Base-by-base conservation (phyloP, 148 eudicot species). In the Heliamphora exappendiculata region DNA sequence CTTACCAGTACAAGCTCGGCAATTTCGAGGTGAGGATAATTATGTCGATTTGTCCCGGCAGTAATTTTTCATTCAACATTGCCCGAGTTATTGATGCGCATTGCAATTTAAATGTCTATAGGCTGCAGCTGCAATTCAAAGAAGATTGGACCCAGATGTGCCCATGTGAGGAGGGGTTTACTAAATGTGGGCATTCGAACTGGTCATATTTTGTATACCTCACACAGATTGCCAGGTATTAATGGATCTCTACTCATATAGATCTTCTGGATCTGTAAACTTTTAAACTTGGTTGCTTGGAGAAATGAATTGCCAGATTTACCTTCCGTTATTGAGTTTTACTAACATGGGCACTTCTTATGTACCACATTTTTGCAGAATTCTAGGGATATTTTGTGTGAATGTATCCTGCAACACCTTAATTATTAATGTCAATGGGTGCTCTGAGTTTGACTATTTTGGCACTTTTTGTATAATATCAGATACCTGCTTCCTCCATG, bases 111-210 rank as follows among this genome's bases (percentile, higher is more conserved):
- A 45, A 60, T 11, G n/a, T 77, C 44, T 78, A 39, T 69, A 92
- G 98, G 98, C 98, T 29, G 98, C 93, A 20, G 90, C 97, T 80
- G 97, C 93, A 84, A 94, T 94, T 74, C 98, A 93, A 77, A 89
- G 84, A 75, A 87, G 86, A 64, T 83, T 93, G 90, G 98, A 93
- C 75, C 98, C 97, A 17, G 97, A 89, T 82, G 82, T 87, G 82
- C 80, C 92, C 42, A 91, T 86, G 92, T 93, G 76, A 85, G 63
- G 60, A 39, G 65, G 41, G 44, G 74, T n/a, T 22, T 51, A 31
- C 22, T n/a, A 4, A 44, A 37, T 42, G 24, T 1, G 24, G 16
- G 49, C 42, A 33, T 20, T 24, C n/a, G 22, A 36, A 73, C 64
- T n/a, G 33, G 12, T 58, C 3, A 19, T 28, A n/a, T 26, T 73